These are phyloP conservation scores for Vitis rotundifolia DNA, from an alignment of 164 flowering plant genomes.

Conservation along the genomic window DNA sequence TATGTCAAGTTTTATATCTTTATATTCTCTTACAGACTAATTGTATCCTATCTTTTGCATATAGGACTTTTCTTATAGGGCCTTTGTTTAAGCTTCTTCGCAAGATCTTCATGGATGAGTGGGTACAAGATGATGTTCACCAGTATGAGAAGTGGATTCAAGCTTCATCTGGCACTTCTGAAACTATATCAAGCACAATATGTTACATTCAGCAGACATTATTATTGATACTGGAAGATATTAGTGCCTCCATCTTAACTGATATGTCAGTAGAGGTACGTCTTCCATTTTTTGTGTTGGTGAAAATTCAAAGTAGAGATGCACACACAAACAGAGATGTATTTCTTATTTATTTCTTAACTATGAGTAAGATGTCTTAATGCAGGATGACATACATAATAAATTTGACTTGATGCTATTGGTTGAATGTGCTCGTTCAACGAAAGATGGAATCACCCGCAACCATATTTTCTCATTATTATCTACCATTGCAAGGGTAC, in stretches of 20 bases:
- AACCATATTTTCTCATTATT: constrained; percentile 73
- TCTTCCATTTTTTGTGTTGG: not conserved
- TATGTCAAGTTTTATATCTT: not conserved
- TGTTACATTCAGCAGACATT: constrained; percentile 62
- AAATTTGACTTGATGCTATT: constrained; percentile 49
- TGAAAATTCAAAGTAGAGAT: not conserved
- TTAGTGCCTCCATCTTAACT: constrained; percentile 38
- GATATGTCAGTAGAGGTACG: constrained; percentile 35
- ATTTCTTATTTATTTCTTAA: not conserved
- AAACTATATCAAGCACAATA: constrained; percentile 23
- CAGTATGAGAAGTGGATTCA: constrained; percentile 22
- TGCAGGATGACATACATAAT: constrained; percentile 43
- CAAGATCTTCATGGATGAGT: constrained; percentile 37
- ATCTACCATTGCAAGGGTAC: constrained; percentile 59
- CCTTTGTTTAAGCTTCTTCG: constrained; percentile 69
- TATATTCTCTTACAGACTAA: constrained; percentile 1
- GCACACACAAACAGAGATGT: not conserved
- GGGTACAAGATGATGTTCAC: constrained; percentile 29
- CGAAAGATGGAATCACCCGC: constrained; percentile 57
- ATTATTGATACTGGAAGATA: constrained; percentile 65
- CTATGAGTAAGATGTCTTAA: constrained; percentile 1
- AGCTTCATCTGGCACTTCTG: constrained; percentile 37
- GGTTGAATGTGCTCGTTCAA: constrained; percentile 62
- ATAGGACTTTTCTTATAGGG: constrained; percentile 59
- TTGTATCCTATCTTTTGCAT: not conserved